These are phyloP conservation scores for Neopestalotiopsis sp. DNA, from an alignment of 2,329 filamentous ascomycete genomes.

Conservation along the genomic window DNA sequence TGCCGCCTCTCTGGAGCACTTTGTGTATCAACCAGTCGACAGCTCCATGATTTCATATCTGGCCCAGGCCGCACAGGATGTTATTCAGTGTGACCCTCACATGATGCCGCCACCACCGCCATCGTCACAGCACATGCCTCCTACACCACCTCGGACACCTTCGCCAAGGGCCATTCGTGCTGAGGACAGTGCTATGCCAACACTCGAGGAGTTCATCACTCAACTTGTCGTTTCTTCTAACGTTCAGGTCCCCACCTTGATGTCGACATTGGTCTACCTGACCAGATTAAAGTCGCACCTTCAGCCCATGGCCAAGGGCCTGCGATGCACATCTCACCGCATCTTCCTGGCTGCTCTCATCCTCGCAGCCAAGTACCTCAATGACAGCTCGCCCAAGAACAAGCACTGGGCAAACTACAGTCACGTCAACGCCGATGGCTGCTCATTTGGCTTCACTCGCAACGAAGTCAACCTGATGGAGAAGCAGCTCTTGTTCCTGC, in stretches of 20 bases:
- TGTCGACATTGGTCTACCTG: slow-evolving; percentile 96
- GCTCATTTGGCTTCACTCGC: slow-evolving; percentile 86
- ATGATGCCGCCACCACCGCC: slow-evolving; percentile 56
- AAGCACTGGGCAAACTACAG: slow-evolving; percentile 99
- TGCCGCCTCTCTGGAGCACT: slow-evolving; percentile 77
- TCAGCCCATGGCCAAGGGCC: slow-evolving; percentile 92
- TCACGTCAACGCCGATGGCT: slow-evolving; percentile 68
- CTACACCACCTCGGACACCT: slow-evolving; percentile 58
- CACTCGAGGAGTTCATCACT: slow-evolving; percentile 88
- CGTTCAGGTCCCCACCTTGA: slow-evolving; percentile 95
- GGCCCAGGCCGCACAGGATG: slow-evolving; percentile 74
- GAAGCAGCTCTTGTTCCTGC: slow-evolving; percentile 92
- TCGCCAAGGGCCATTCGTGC: slow-evolving; percentile 49
- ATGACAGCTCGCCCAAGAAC: slow-evolving; percentile 99
- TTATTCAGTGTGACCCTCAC: slow-evolving; percentile 78
- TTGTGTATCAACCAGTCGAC: slow-evolving; percentile 78
- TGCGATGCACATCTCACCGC: slow-evolving; percentile 94
- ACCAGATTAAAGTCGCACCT: slow-evolving; percentile 82
- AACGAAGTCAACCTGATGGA: slow-evolving; percentile 99
- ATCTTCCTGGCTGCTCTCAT: slow-evolving; percentile 94
- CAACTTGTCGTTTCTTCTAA: slow-evolving; percentile 91
- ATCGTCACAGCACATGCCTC: slow-evolving; percentile 39
- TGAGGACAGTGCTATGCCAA: slow-evolving; percentile 68
- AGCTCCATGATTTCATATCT: slow-evolving; percentile 80
- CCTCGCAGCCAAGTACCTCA: slow-evolving; percentile 92